Evolutionary conservation across 2,329 filamentous ascomycete genomes (phyloP).

Genomic region (Diaporthe amygdali): DNA sequence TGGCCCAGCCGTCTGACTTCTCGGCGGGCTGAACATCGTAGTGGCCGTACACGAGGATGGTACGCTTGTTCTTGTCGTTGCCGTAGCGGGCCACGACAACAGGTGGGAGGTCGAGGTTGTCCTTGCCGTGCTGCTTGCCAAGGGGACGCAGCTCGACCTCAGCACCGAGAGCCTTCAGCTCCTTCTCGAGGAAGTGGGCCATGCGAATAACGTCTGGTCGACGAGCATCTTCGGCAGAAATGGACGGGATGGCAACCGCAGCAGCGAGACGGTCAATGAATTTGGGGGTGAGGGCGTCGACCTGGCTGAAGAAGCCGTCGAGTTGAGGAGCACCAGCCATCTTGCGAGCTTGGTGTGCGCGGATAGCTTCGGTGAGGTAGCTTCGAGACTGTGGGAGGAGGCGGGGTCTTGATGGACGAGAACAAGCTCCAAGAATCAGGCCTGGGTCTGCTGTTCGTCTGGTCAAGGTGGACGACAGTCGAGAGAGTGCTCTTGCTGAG

Average conservation of each 20-base stretch:
- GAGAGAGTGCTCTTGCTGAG: constrained; percentile 14
- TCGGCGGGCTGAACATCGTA: constrained; percentile 98
- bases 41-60: constrained; percentile 96
- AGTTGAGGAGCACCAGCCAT: constrained; percentile 81
- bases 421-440: not conserved
- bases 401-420: not conserved
- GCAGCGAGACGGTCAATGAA: constrained; percentile 91
- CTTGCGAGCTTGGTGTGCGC: constrained; percentile 67
- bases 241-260: constrained; percentile 94
- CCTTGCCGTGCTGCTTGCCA: constrained; percentile 90
- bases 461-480: not conserved
- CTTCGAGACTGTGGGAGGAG: constrained; percentile 33
- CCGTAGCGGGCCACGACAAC: constrained; percentile 93
- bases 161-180: constrained; percentile 85
- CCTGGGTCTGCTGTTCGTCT: not conserved
- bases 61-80: constrained; percentile 89
- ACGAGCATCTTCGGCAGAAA: constrained; percentile 89
- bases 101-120: constrained; percentile 88
- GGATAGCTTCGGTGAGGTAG: constrained; percentile 60
- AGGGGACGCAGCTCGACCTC: constrained; percentile 85
- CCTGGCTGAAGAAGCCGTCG: constrained; percentile 91
- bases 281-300: constrained; percentile 76
- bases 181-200: constrained; percentile 86
- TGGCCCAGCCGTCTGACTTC: constrained; percentile 93
- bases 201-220: constrained; percentile 94